These are phyloP conservation scores for Huntiella bhutanensis DNA, from an alignment of 2,329 filamentous ascomycete species.

Conservation along the genomic window DNA sequence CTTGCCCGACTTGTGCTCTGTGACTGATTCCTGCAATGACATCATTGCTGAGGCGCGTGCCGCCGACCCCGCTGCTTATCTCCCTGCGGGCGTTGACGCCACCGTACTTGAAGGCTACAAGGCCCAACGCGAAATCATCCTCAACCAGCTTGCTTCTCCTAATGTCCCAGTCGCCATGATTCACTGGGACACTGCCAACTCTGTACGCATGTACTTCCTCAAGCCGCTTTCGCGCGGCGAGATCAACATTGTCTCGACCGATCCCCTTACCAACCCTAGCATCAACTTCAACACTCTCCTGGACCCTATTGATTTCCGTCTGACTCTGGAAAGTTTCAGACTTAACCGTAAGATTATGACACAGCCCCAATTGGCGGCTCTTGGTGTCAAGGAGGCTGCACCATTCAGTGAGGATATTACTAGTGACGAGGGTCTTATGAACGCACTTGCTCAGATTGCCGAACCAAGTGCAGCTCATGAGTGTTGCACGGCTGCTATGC, in stretches of 20 bases:
- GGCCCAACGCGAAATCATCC: conserved; percentile 19
- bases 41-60: conserved; percentile 15
- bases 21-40: conserved; percentile 16
- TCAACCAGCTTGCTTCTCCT: conserved; percentile 16
- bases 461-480: conserved; percentile 11
- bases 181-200: conserved; percentile 18
- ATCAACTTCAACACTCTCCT: conserved; percentile 22
- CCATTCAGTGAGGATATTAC: conserved; percentile 15
- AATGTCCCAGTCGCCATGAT: conserved; percentile 17
- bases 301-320: conserved; percentile 21
- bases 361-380: conserved; percentile 16
- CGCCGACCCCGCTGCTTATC: conserved; percentile 19
- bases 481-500: conserved; percentile 19
- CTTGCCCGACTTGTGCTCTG: conserved; percentile 19
- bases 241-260: conserved; percentile 19
- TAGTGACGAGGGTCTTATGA: conserved; percentile 16
- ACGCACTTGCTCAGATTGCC: conserved; percentile 10
- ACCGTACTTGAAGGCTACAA: conserved; percentile 22
- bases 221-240: conserved; percentile 23
- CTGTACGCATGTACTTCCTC: conserved; percentile 18
- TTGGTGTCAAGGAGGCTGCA: conserved; percentile 16
- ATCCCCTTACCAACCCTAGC: conserved; percentile 18
- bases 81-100: conserved; percentile 18
- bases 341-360: conserved; percentile 20
- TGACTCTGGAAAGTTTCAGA: conserved; percentile 17